Evolutionary conservation across 116 monocot species (phyloP).

Genomic region (Cymodocea nodosa): DNA sequence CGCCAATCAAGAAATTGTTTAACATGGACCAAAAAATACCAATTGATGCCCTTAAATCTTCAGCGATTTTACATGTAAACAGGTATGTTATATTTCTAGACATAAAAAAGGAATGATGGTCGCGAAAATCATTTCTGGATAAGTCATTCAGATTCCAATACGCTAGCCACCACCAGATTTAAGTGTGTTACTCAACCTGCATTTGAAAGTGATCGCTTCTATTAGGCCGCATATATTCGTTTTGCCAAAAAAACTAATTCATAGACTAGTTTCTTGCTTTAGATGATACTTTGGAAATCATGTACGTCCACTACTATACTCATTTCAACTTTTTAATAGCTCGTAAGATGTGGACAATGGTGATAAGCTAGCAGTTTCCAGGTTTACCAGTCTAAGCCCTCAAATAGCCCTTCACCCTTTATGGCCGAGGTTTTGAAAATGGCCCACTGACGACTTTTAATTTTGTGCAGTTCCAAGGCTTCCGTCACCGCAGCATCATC

Average conservation of each 20-base stretch:
- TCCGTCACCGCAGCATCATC: slow-evolving; percentile 94
- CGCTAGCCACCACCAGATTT: slow-evolving; percentile 58
- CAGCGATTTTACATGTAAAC: slow-evolving; percentile 17
- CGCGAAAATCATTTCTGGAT: neutral
- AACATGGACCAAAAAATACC: neutral
- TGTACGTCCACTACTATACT: too few species aligned
- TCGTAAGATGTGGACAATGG: too few species aligned
- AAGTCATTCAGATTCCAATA: neutral
- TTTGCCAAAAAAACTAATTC: too few species aligned
- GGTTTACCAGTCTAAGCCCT: slow-evolving; percentile 83
- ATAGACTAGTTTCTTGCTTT: too few species aligned
- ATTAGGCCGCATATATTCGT: neutral
- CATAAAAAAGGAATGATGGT: neutral
- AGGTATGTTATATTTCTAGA: neutral
- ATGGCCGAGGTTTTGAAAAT: slow-evolving; percentile 96
- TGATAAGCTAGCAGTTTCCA: neutral
- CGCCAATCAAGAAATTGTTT: neutral
- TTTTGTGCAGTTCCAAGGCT: slow-evolving; percentile 79
- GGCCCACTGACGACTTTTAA: slow-evolving; percentile 92
- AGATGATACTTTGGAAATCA: too few species aligned
- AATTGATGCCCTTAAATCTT: slow-evolving; percentile 1
- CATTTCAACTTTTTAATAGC: neutral
- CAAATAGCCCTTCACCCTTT: slow-evolving; percentile 94
- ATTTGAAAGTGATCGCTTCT: neutral
- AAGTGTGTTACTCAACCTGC: slow-evolving; percentile 95